phyloP scores from a whole-genome alignment of 2,329 filamentous ascomycete species.

The Ceratocystis variospora region DNA sequence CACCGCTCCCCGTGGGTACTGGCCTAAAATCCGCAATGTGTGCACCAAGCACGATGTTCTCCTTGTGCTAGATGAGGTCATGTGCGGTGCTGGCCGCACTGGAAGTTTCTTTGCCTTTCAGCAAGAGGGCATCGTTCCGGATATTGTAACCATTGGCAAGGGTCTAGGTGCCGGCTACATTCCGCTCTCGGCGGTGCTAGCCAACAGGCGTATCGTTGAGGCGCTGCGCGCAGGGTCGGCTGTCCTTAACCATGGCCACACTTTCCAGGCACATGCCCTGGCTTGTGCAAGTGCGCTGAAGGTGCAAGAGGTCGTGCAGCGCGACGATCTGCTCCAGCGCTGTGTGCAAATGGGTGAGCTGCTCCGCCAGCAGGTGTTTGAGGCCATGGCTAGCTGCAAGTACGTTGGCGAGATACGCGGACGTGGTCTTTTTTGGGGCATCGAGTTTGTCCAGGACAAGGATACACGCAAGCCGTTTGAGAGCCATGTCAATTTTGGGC shows the following conservation, averaged over 20 bases:
- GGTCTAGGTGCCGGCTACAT: constrained; percentile 44
- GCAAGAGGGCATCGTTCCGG: constrained; percentile 37
- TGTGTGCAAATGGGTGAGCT: constrained; percentile 25
- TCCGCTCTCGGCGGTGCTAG: constrained; percentile 41
- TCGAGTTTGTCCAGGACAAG: constrained; percentile 33
- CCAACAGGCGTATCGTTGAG: constrained; percentile 37
- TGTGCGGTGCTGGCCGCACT: constrained; percentile 52
- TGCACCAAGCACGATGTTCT: constrained; percentile 43
- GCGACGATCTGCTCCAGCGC: constrained; percentile 26
- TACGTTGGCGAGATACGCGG: constrained; percentile 32
- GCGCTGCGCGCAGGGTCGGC: constrained; percentile 34
- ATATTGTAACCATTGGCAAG: constrained; percentile 47
- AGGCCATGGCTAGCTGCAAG: constrained; percentile 23
- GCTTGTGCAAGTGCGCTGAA: constrained; percentile 29
- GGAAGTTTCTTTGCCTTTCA: constrained; percentile 52
- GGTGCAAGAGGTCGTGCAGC: constrained; percentile 29
- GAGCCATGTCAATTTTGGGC: constrained; percentile 22
- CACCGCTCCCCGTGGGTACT: constrained; percentile 38
- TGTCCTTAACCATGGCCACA: constrained; percentile 44
- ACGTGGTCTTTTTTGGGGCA: constrained; percentile 33
- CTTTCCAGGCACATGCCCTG: constrained; percentile 34
- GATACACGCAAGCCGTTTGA: constrained; percentile 28
- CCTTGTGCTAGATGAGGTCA: constrained; percentile 48
- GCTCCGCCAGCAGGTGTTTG: constrained; percentile 24
- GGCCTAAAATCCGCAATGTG: constrained; percentile 37